A percentile compares a stretch with the other conserved stretches of the same genome.
These are phyloP conservation scores for Paramecium bursaria DNA, from an alignment of 73 alveolate species.

Conservation along the genomic window DNA sequence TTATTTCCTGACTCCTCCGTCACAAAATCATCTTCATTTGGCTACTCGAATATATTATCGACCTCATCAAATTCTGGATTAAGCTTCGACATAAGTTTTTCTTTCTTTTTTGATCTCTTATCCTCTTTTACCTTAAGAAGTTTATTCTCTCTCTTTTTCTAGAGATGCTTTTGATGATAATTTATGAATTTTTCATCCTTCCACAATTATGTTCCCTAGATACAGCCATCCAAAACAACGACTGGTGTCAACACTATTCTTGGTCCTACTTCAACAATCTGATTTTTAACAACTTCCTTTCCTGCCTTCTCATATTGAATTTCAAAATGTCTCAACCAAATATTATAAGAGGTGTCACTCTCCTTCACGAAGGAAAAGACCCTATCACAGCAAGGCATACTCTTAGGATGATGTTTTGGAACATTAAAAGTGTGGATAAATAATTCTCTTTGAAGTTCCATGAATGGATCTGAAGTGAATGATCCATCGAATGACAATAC, in stretches of 20 bases:
- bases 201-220: constrained; percentile 94
- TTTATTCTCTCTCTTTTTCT: too few relatives aligned
- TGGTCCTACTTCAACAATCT: constrained; percentile 97
- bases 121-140: too few relatives aligned
- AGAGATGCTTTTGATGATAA: constrained; percentile 17
- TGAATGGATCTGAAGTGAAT: constrained; percentile 74
- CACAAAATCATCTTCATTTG: constrained; percentile 29
- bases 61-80: constrained; percentile 44
- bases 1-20: constrained; percentile 27
- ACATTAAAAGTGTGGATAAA: constrained; percentile 88
- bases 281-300: constrained; percentile 84
- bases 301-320: constrained; percentile 78
- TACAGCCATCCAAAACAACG: constrained; percentile 87
- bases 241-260: constrained; percentile 92
- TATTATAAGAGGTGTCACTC: constrained; percentile 79
- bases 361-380: constrained; percentile 82
- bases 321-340: constrained; percentile 96
- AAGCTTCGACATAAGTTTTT: background rate
- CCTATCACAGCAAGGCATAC: constrained; percentile 98
- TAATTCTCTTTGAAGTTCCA: constrained; percentile 87
- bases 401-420: constrained; percentile 98
- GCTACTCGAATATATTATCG: constrained; percentile 58
- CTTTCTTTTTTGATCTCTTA: constrained; percentile 1
- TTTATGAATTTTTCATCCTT: constrained; percentile 77
- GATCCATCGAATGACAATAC: constrained; percentile 92